These are phyloP conservation scores for Cubamyces sp. DNA, from an alignment of 768 basidiomycete genomes.

Conservation along the genomic window DNA sequence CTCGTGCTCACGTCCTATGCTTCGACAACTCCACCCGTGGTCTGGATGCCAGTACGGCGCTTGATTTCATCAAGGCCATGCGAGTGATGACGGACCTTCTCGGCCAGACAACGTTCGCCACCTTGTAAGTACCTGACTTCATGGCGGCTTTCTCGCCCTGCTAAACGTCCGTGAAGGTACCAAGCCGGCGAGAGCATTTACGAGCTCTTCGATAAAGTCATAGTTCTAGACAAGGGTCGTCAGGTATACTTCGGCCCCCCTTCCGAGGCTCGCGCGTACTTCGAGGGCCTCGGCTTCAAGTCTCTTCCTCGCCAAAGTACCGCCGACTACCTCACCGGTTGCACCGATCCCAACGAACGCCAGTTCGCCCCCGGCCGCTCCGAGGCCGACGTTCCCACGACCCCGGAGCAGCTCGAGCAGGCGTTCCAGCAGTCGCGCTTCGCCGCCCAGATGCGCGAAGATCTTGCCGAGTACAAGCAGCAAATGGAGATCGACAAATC, in stretches of 20 bases:
- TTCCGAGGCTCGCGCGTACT: conserved; percentile 75
- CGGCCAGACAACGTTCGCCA: conserved; percentile 79
- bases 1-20: conserved; percentile 76
- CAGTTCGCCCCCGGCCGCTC: conserved; percentile 70
- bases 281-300: conserved; percentile 73
- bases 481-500: conserved; percentile 60
- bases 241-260: conserved; percentile 83
- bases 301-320: conserved; percentile 82
- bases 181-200: conserved; percentile 82
- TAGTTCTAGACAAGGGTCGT: conserved; percentile 79
- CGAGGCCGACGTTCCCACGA: conserved; percentile 60
- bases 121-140: conserved; percentile 50
- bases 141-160: background rate
- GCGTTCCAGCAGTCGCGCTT: conserved; percentile 59
- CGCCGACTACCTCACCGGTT: conserved; percentile 83
- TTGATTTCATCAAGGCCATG: conserved; percentile 82
- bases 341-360: conserved; percentile 86
- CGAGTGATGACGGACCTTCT: conserved; percentile 85
- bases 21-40: conserved; percentile 88
- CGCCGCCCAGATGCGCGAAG: conserved; percentile 46
- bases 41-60: conserved; percentile 83
- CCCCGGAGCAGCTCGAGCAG: conserved; percentile 67
- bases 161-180: conserved; percentile 30
- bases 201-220: conserved; percentile 83
- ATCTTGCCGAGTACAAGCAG: conserved; percentile 58